phyloP scores from a whole-genome alignment of 768 basidiomycete genomes.

The Antrodiella citrinella region DNA sequence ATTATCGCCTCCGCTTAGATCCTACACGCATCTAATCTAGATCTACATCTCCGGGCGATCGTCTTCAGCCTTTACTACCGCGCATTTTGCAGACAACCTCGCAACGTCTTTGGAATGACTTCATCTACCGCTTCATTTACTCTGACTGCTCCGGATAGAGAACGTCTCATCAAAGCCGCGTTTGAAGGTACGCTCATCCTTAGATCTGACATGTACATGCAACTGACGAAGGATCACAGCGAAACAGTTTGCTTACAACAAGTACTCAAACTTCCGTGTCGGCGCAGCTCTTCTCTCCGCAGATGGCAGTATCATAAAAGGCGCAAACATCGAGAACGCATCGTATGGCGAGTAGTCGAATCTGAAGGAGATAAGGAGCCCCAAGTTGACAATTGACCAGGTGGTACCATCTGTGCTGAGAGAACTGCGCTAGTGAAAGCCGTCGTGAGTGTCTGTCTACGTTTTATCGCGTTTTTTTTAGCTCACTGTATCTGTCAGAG shows the following conservation, averaged over 20 bases:
- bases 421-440: slow-evolving; percentile 94
- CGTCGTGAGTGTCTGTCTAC: slow-evolving; percentile 44
- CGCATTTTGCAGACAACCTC: too few species aligned
- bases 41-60: not conserved
- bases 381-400: slow-evolving; percentile 29
- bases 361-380: not conserved
- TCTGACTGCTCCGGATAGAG: slow-evolving; percentile 35
- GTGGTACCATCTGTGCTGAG: slow-evolving; percentile 90
- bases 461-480: not conserved
- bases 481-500: slow-evolving; percentile 41
- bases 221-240: slow-evolving; percentile 31
- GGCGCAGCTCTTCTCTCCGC: slow-evolving; percentile 76
- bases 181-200: slow-evolving; percentile 40
- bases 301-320: slow-evolving; percentile 68
- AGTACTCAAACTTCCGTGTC: slow-evolving; percentile 89
- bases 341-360: slow-evolving; percentile 57
- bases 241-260: slow-evolving; percentile 65
- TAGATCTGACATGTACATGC: not conserved
- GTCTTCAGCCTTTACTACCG: not conserved
- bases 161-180: slow-evolving; percentile 46
- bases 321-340: slow-evolving; percentile 92
- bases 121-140: not conserved
- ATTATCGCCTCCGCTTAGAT: too few species aligned
- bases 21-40: too few species aligned
- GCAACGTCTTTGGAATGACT: not conserved